Evolutionary conservation across 1,139 yeast genomes (phyloP), one percentile per base, ranked within the genome.

Genomic region (Pichia sp.): DNA sequence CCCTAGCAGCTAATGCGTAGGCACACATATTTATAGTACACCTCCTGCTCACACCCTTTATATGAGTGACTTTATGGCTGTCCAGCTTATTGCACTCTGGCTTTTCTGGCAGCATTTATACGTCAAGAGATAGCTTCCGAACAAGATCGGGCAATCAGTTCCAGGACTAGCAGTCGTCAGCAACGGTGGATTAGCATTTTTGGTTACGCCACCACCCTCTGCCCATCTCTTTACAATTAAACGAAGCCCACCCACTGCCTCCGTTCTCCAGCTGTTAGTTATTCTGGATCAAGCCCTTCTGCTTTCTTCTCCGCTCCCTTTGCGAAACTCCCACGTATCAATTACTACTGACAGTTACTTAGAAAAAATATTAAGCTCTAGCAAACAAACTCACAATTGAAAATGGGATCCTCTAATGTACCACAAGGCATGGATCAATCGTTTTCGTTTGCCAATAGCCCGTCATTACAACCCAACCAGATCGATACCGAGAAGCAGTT

Each of bases 361-460:
- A 20, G 7, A 36, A 36, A 9, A 14, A 5, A 36, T 16, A 12
- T 36, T 16, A 2, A 16, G 17, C 41, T 16, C 16, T 38, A 14
- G 4, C 8, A 17, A 12, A 14, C 17, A 14, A 14, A 36, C 17
- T 17, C 9, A 33, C n/a, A 8, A 10, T 45, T 14, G 20, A 29
- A 16, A 30, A 45, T 45, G 47, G 27, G 30, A 14, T 16, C 29
- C 30, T 17, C 42, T 27, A 45, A 50, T 36, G 27, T 40, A 38
- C 33, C 49, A 16, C 27, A n/a, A 27, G 41, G 31, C 20, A 31
- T 50, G 38, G 49, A 50, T 45, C 34, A 45, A 4, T 38, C 48
- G 5, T 50, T 50, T 5, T 30, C 44, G 17, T 36, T 50, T 38
- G 16, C 47, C 16, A 43, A 40, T 46, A 50, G 48, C 45, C 38